Evolutionary conservation across 129 eudicot species (phyloP).

Genomic region (Flaveria robusta): DNA sequence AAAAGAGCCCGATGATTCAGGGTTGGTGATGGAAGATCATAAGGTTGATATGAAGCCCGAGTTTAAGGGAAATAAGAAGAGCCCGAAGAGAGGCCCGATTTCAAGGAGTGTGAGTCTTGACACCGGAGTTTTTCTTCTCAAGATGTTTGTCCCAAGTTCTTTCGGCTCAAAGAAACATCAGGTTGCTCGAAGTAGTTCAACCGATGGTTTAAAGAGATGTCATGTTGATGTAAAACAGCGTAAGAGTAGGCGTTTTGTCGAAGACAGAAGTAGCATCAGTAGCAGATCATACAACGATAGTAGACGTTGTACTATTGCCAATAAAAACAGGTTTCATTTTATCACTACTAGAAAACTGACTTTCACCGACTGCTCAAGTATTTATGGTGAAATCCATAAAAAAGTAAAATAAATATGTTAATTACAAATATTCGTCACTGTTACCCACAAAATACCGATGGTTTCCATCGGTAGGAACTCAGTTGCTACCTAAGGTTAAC

Average conservation of each 20-base stretch:
- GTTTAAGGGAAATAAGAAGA: conserved; percentile 22
- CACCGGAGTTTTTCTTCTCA: conserved; percentile 50
- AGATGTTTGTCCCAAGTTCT: conserved; percentile 35
- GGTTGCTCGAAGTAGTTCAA: conserved; percentile 10
- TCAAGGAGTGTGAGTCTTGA: conserved; percentile 63
- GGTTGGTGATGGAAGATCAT: not conserved
- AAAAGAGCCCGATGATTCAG: conserved; percentile 18
- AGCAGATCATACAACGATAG: not conserved
- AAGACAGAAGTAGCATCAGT: not conserved
- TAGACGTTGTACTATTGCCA: not conserved
- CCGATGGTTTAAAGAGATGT: not conserved
- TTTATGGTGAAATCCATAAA: too few species aligned
- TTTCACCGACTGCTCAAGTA: too few species aligned
- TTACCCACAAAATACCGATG: too few species aligned
- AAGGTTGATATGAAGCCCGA: conserved; percentile 6
- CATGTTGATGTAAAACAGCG: conserved; percentile 27
- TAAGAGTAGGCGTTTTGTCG: conserved; percentile 25
- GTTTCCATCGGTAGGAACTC: not conserved
- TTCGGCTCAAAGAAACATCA: conserved; percentile 5
- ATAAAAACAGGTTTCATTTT: conserved; percentile 14
- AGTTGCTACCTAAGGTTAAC: not conserved
- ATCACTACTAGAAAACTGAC: not conserved
- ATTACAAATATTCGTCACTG: too few species aligned
- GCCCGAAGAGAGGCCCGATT: conserved; percentile 22
- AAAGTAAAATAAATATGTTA: too few species aligned